These are phyloP conservation scores for Pistacia vera DNA, from an alignment of 345 rosid genomes.

Conservation along the genomic window DNA sequence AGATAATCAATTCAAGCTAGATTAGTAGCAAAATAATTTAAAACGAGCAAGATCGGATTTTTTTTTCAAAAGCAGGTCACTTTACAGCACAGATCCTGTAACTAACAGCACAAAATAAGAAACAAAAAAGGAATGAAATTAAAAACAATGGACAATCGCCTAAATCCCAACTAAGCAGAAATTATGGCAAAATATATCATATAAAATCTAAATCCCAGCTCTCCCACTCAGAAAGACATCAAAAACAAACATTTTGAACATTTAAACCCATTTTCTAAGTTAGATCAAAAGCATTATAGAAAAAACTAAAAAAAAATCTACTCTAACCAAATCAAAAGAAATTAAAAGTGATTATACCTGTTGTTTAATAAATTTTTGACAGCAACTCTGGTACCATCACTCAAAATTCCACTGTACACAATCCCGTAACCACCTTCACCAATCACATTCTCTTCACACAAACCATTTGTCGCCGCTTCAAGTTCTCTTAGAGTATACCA, in stretches of 20 bases:
- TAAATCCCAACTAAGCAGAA: not conserved
- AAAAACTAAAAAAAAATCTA: not conserved
- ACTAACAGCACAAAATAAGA: slow-evolving; percentile 30
- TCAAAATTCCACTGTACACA: slow-evolving; percentile 76
- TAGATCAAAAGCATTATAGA: not conserved
- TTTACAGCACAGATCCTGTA: slow-evolving; percentile 25
- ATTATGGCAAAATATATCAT: not conserved
- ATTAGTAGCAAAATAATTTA: not conserved
- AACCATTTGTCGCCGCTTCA: slow-evolving; percentile 82
- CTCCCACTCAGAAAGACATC: not conserved
- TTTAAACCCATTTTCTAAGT: not conserved
- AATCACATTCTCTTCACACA: slow-evolving; percentile 86
- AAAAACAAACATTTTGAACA: not conserved
- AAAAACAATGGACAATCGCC: not conserved
- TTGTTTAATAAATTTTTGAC: slow-evolving; percentile 90
- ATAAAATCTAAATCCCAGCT: not conserved
- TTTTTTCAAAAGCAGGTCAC: slow-evolving; percentile 15
- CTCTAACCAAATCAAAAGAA: not conserved
- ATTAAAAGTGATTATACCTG: slow-evolving; percentile 51
- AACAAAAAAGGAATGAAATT: not conserved
- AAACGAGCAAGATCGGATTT: not conserved
- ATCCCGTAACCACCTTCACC: slow-evolving; percentile 99
- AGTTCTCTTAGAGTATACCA: slow-evolving; percentile 95
- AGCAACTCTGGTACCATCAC: slow-evolving; percentile 82
- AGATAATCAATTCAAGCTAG: slow-evolving; percentile 12